Evolutionary conservation across 2,329 filamentous ascomycete species (phyloP).

Genomic region (Fusarium sp.): DNA sequence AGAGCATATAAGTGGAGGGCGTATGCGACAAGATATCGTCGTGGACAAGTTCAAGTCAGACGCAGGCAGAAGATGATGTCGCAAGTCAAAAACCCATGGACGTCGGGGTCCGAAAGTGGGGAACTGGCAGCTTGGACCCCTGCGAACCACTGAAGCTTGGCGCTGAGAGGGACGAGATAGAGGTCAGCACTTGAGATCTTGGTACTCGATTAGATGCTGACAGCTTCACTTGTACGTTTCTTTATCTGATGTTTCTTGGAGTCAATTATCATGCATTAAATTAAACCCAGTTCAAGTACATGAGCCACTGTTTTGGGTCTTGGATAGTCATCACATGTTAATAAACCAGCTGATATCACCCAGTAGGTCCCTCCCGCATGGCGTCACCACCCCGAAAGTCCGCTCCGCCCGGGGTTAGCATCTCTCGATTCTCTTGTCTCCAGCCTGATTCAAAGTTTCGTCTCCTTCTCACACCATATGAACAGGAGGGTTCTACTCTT

Average conservation of each 20-base stretch:
- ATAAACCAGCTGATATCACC: neutral
- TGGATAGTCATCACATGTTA: neutral
- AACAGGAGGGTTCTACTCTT: neutral
- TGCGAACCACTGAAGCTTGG: neutral
- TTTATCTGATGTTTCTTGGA: neutral
- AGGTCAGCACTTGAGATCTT: neutral
- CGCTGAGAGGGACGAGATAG: neutral
- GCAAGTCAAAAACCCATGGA: constrained; percentile 26
- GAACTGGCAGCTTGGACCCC: constrained; percentile 1
- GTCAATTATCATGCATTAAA: neutral
- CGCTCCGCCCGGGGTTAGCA: neutral
- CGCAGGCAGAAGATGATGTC: constrained; percentile 37
- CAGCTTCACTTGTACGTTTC: constrained; percentile 2
- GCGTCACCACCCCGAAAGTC: neutral
- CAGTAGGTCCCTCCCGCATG: neutral
- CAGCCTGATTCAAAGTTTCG: neutral
- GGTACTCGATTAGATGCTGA: constrained; percentile 21
- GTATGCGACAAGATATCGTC: constrained; percentile 16
- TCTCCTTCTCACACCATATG: neutral
- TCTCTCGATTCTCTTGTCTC: neutral
- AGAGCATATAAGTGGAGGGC: neutral
- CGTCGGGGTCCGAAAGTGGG: constrained; percentile 6
- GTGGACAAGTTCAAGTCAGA: constrained; percentile 22
- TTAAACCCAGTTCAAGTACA: neutral
- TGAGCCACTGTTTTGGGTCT: neutral